Conservation (phyloP, 345 rosid species). For the Ailanthus altissimus region DNA sequence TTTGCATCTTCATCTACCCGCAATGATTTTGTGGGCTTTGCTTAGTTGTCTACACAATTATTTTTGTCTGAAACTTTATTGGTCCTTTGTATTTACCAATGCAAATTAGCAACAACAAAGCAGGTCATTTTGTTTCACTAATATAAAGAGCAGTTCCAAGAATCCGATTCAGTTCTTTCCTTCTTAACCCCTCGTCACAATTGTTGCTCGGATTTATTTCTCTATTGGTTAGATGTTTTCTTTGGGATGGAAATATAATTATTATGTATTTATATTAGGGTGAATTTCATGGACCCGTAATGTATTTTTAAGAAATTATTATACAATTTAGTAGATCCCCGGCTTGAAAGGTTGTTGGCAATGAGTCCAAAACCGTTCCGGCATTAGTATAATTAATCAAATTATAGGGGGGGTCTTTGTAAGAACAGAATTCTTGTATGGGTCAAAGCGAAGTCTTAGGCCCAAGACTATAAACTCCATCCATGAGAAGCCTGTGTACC, state of each 20-base stretch:
- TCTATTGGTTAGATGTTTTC: background rate
- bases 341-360: background rate
- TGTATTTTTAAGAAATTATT: background rate
- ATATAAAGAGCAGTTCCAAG: background rate
- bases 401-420: background rate
- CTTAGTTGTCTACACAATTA: background rate
- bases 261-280: background rate
- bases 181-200: accelerated
- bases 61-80: background rate
- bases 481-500: background rate
- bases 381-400: background rate
- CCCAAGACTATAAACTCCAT: background rate
- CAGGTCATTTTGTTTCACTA: background rate
- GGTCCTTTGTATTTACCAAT: too few relatives aligned
- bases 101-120: background rate
- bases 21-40: background rate
- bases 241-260: background rate
- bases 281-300: background rate
- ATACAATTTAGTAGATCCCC: background rate
- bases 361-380: background rate
- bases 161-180: background rate
- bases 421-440: background rate
- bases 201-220: too few relatives aligned
- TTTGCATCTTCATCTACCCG: background rate
- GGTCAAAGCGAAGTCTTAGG: background rate